phyloP scores from a whole-genome alignment of 2,329 filamentous ascomycete genomes.

The Metarhizium sp. region DNA sequence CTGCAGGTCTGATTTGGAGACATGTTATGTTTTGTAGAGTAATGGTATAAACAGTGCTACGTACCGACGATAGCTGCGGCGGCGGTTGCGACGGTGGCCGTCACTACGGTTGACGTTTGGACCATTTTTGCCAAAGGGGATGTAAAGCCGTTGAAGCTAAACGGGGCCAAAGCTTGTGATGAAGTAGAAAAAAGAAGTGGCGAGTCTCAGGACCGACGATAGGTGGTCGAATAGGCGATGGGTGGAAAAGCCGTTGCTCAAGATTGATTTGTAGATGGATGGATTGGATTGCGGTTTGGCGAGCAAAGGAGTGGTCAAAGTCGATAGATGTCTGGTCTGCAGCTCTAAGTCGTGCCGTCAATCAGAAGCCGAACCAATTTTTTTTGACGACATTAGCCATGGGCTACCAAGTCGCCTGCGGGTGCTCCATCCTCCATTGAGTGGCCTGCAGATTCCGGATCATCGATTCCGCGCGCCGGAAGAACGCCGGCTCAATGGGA shows the following conservation, averaged over 20 bases:
- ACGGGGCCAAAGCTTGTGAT: conserved; percentile 7
- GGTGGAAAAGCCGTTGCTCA: not conserved
- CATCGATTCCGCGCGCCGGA: conserved; percentile 12
- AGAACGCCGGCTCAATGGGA: conserved; percentile 12
- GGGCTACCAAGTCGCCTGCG: not conserved
- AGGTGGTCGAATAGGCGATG: not conserved
- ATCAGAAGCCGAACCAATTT: conserved; percentile 2
- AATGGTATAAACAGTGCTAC: conserved; percentile 1
- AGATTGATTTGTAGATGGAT: not conserved
- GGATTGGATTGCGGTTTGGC: not conserved
- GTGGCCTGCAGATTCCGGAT: conserved; percentile 1
- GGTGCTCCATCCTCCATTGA: too few species aligned
- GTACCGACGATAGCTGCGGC: conserved; percentile 52
- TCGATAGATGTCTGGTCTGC: not conserved
- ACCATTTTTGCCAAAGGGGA: conserved; percentile 24
- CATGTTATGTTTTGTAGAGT: not conserved
- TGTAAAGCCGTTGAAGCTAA: conserved; percentile 4
- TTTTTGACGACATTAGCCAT: conserved; percentile 8
- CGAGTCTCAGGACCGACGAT: not conserved
- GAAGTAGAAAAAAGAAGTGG: not conserved
- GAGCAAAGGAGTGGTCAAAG: not conserved
- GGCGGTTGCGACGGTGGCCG: conserved; percentile 51
- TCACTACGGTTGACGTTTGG: conserved; percentile 46
- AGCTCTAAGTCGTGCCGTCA: not conserved
- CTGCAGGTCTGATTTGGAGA: not conserved